Conservation (phyloP, 1,284 basidiomycete species). For the Ganoderma leucocontextum region DNA sequence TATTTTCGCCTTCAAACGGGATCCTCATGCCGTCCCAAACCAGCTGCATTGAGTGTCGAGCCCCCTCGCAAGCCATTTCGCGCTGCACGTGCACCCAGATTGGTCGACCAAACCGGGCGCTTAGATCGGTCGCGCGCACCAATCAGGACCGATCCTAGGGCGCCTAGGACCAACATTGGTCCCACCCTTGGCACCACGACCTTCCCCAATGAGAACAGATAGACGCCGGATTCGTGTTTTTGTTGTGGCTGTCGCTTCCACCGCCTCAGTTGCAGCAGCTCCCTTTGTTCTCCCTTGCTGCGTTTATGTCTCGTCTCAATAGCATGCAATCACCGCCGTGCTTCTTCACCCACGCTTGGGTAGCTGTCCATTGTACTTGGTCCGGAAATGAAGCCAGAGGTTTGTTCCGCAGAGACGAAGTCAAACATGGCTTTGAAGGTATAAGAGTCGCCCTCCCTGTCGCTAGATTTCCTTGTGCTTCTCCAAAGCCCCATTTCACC, state of each 20-base stretch:
- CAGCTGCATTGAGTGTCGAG: too few species aligned
- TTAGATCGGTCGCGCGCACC: too few species aligned
- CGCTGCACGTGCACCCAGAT: too few species aligned
- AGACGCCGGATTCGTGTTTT: slow-evolving; percentile 6
- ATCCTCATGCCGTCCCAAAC: too few species aligned
- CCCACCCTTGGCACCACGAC: too few species aligned
- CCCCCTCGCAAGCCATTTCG: too few species aligned
- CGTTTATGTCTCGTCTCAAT: slow-evolving; percentile 11
- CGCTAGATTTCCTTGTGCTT: background rate
- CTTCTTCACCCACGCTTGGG: slow-evolving; percentile 1
- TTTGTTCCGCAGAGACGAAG: background rate
- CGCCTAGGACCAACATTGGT: too few species aligned
- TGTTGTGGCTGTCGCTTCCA: background rate
- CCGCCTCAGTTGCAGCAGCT: background rate
- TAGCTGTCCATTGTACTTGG: slow-evolving; percentile 9
- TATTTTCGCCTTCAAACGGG: too few species aligned
- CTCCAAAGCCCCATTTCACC: background rate
- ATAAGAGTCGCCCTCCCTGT: background rate
- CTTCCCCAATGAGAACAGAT: slow-evolving; percentile 1
- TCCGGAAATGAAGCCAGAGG: background rate
- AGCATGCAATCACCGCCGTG: background rate
- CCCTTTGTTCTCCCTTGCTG: slow-evolving; percentile 17
- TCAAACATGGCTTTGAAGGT: background rate
- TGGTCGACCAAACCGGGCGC: too few species aligned
- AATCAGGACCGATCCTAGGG: too few species aligned